phyloP scores from a whole-genome alignment of 257 asterid genomes.

The Orobanche coerulescens region DNA sequence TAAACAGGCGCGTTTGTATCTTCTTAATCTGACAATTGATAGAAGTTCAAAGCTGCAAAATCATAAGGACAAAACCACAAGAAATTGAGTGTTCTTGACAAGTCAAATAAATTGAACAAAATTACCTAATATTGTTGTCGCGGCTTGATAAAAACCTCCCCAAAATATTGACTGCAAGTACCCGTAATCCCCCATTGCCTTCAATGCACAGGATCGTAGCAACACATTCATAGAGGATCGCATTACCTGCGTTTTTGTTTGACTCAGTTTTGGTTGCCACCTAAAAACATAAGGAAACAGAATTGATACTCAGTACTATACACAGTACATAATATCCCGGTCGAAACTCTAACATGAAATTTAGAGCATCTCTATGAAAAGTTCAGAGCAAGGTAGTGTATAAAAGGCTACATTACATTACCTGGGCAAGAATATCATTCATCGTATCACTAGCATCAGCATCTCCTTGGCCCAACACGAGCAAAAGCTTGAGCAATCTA shows the following conservation, averaged over 20 bases:
- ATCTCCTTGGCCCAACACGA: conserved; percentile 86
- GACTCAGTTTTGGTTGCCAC: conserved; percentile 98
- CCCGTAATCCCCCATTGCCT: conserved; percentile 93
- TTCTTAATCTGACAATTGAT: conserved; percentile 3
- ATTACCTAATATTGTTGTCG: conserved; percentile 89
- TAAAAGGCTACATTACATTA: conserved; percentile 26
- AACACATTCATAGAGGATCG: conserved; percentile 96
- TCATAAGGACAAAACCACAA: conserved; percentile 5
- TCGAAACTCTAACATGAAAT: conserved; percentile 1
- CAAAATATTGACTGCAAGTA: conserved; percentile 90
- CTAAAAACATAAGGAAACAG: conserved; percentile 36
- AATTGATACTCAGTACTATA: conserved; percentile 16
- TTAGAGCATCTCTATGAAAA: neutral
- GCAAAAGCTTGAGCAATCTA: conserved; percentile 74
- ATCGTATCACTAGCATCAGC: conserved; percentile 89
- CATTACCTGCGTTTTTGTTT: conserved; percentile 92
- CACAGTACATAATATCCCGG: conserved; percentile 10
- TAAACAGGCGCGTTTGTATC: neutral
- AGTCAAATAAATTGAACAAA: conserved; percentile 12
- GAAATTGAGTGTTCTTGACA: neutral
- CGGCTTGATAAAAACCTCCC: conserved; percentile 98
- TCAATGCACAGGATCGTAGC: conserved; percentile 84
- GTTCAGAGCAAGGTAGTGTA: neutral
- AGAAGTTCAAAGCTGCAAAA: conserved; percentile 10
- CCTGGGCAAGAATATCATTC: conserved; percentile 99